Percentiles rank a stretch among this genome's conserved stretches.
These are phyloP conservation scores for Rutstroemia sp. DNA, from an alignment of 2,329 filamentous ascomycete species.

Conservation along the genomic window DNA sequence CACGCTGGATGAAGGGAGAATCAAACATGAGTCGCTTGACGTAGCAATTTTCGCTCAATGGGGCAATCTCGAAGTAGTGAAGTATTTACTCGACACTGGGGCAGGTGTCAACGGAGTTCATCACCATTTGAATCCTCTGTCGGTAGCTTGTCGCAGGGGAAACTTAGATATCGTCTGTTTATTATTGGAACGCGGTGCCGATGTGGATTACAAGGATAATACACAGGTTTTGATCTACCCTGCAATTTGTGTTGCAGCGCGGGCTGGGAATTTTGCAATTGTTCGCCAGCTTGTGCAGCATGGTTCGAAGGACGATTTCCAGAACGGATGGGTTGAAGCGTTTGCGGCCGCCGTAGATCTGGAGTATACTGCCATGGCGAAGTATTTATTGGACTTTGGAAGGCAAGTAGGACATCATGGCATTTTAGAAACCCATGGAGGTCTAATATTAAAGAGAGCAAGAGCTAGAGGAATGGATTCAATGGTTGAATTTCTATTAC, in stretches of 20 bases:
- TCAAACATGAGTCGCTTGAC: too few species aligned
- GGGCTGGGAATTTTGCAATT: neutral
- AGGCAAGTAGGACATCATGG: neutral
- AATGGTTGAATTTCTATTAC: neutral
- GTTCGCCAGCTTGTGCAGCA: neutral
- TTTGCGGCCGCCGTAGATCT: neutral
- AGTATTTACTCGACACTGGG: neutral
- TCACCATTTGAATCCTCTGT: neutral
- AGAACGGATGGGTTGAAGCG: neutral
- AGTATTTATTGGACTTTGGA: neutral
- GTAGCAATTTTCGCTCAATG: neutral
- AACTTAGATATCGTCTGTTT: neutral
- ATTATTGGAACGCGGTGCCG: neutral
- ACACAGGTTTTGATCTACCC: neutral
- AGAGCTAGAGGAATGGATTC: neutral
- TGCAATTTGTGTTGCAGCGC: neutral
- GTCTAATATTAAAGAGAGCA: neutral
- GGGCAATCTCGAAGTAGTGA: neutral
- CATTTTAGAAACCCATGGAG: neutral
- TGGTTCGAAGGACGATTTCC: neutral
- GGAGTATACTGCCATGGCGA: neutral
- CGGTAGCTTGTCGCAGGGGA: neutral
- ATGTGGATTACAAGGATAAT: neutral
- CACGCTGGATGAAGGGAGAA: too few species aligned
- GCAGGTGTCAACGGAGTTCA: neutral